Conservation (phyloP, 768 basidiomycete species). For the Calocera viscosa region DNA sequence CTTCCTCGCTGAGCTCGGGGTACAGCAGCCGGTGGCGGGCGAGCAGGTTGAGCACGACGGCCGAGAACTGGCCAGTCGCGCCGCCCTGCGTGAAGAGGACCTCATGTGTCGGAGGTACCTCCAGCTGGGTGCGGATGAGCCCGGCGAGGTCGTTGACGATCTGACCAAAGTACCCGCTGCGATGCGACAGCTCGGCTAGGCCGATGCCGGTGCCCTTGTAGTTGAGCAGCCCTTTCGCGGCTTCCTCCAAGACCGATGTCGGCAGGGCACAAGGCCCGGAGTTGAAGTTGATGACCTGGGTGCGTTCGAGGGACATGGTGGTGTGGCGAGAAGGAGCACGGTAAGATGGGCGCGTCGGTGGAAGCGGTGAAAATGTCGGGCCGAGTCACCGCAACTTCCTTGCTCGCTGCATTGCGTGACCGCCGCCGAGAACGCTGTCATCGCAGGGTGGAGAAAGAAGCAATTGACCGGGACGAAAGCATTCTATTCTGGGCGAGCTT, state of each 20-base stretch:
- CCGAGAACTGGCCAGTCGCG: constrained; percentile 82
- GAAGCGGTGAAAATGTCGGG: background rate
- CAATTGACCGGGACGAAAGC: too few species aligned
- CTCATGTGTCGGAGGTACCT: constrained; percentile 68
- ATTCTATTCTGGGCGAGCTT: too few species aligned
- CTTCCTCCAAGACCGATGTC: constrained; percentile 69
- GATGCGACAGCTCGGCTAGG: constrained; percentile 90
- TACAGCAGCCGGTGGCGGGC: constrained; percentile 68
- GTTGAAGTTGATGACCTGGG: constrained; percentile 74
- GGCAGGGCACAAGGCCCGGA: constrained; percentile 92
- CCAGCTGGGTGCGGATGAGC: constrained; percentile 62
- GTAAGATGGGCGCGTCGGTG: background rate
- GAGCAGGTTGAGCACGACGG: constrained; percentile 81
- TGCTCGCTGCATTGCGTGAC: background rate
- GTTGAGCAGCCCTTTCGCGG: constrained; percentile 75
- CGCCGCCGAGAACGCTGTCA: background rate
- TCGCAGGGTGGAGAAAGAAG: too few species aligned
- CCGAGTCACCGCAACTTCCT: background rate
- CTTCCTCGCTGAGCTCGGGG: constrained; percentile 42
- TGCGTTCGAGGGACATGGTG: constrained; percentile 24
- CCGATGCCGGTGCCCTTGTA: constrained; percentile 87
- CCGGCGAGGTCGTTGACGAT: constrained; percentile 51
- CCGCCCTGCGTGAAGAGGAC: constrained; percentile 94
- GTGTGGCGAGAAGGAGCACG: background rate
- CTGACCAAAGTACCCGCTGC: constrained; percentile 73